These are phyloP conservation scores for Isabelozyma heimii DNA, from an alignment of 805 yeast species.

Conservation along the genomic window DNA sequence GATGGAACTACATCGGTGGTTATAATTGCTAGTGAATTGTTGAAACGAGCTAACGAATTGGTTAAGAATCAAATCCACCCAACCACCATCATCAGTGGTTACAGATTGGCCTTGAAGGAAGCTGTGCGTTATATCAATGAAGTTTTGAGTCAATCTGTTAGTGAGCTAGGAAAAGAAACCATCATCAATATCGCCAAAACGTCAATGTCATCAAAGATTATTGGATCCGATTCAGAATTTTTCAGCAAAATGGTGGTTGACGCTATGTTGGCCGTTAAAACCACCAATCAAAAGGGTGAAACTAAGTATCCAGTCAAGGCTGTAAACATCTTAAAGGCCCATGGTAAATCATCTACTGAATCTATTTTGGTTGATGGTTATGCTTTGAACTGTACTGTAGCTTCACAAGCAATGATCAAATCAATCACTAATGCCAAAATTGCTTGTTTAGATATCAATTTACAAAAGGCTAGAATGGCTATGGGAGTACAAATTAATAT, in stretches of 20 bases:
- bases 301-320: conserved; percentile 94
- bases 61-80: conserved; percentile 96
- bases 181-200: conserved; percentile 91
- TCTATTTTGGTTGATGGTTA: conserved; percentile 88
- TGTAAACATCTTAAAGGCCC: conserved; percentile 92
- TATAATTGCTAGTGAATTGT: conserved; percentile 87
- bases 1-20: conserved; percentile 98
- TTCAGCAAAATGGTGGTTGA: conserved; percentile 91
- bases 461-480: conserved; percentile 96
- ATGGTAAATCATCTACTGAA: conserved; percentile 89
- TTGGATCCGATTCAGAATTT: conserved; percentile 90
- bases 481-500: conserved; percentile 97
- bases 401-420: conserved; percentile 94
- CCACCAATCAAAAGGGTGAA: conserved; percentile 85
- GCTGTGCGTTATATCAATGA: conserved; percentile 84
- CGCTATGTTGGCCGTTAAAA: conserved; percentile 91
- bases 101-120: conserved; percentile 88
- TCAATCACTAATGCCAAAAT: conserved; percentile 68
- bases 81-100: conserved; percentile 95
- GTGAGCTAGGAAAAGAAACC: conserved; percentile 76
- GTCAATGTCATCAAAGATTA: conserved; percentile 94
- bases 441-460: conserved; percentile 86
- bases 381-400: conserved; percentile 95
- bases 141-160: conserved; percentile 78
- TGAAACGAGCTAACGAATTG: conserved; percentile 89